Base-by-base conservation (phyloP, 352 stramenopile genomes). In the Globisporangium nunn region DNA sequence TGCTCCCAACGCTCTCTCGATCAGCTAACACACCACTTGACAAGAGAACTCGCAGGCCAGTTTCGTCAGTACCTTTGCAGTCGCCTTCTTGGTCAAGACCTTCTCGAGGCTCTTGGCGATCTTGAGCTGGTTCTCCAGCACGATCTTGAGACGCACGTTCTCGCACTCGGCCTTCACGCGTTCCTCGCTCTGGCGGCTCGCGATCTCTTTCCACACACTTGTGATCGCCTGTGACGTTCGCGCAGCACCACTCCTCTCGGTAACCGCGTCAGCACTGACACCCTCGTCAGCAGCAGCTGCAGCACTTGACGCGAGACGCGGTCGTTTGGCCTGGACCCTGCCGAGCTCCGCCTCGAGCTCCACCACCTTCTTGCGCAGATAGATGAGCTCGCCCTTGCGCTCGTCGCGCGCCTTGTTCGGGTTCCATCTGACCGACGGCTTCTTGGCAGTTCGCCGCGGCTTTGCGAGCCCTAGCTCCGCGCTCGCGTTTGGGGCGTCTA, bases 81-180 rank as follows among this genome's bases (percentile, higher is more conserved):
- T 37, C 31, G 31, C 31, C 31, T 37, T 37, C 31, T 37, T 37
- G 31, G 8, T 7, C 31, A 37, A 7, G 31, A 37, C 31, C 31
- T 37, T 37, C 35, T 73, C 68, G 29, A 82, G 68, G 62, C 66
- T 78, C 49, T 74, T 78, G 33, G 69, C 75, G 47, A 86, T 68
- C 63, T 85, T 84, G 61, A 88, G 72, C 50, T 88, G 78, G 23
- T 67, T 75, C 50, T 85, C 75, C 41, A 88, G 61, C 39, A 82
- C 66, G 7, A 66, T 52, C 51, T 76, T 76, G 6, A 88, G 64
- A 4, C 74, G 64, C 17, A 72, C 65, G 52, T 88, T 88, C 59
- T 88, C 78, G 28, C 71, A 53, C 54, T 86, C 73, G 2, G 71
- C 61, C 50, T 85, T 75, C 7, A 41, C 37, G 37, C 37, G 37